Evolutionary conservation across 2,329 filamentous ascomycete species (phyloP).

Genomic region (Xenosphaeropsis pyriputrescens): DNA sequence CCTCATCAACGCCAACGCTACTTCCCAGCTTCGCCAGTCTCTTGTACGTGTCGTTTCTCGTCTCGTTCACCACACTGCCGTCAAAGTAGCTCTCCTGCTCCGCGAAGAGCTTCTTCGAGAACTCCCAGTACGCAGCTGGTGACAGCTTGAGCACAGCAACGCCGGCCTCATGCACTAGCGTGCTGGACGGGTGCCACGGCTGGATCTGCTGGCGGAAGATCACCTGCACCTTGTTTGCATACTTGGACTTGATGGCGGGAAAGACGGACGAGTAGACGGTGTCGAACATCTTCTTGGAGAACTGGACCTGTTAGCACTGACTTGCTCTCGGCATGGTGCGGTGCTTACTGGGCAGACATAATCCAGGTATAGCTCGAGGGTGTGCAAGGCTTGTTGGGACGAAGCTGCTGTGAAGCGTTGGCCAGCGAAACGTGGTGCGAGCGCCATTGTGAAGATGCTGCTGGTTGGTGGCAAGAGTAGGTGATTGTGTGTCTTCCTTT

Average conservation of each 20-base stretch:
- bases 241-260: constrained; percentile 47
- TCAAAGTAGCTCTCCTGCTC: constrained; percentile 74
- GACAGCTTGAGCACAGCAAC: constrained; percentile 62
- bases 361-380: constrained; percentile 61
- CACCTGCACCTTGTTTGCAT: constrained; percentile 47
- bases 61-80: constrained; percentile 68
- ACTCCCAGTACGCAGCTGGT: constrained; percentile 64
- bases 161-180: constrained; percentile 68
- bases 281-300: constrained; percentile 35
- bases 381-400: constrained; percentile 34
- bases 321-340: constrained; percentile 22
- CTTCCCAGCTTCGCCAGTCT: constrained; percentile 60
- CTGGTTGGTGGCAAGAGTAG: neutral
- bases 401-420: constrained; percentile 40
- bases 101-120: constrained; percentile 33
- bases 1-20: constrained; percentile 54
- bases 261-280: constrained; percentile 55
- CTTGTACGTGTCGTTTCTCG: constrained; percentile 69
- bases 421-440: constrained; percentile 64
- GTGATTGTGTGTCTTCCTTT: neutral
- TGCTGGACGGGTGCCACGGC: constrained; percentile 86
- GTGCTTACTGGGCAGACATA: constrained; percentile 62
- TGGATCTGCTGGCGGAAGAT: constrained; percentile 88
- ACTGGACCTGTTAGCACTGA: too few species aligned
- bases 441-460: constrained; percentile 38